Evolutionary conservation across 495 filamentous ascomycete species (phyloP), one percentile per base, ranked within the genome.

Genomic region (Penicillium paradoxum): DNA sequence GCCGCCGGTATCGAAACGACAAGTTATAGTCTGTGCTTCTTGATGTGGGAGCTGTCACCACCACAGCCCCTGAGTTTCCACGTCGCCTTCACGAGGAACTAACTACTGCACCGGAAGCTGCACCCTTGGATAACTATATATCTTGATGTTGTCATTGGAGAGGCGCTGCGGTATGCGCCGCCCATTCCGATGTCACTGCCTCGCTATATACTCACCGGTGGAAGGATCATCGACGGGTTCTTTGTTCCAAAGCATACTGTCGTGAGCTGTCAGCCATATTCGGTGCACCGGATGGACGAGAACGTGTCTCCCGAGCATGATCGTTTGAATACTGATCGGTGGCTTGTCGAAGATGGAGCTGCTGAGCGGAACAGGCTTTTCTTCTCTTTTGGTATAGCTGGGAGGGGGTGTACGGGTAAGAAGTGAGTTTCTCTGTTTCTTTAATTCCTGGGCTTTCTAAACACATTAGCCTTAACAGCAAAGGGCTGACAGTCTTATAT

Each of bases 1-100:
- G 80, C 75, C 0, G 84, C 84, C 0, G 84, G 84, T 1, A 85
- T 86, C 51, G 84, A 86, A 55, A 87, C 84, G 2, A 86, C 83
- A 0, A 83, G 83, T 27, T 83, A 86, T 58, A 79, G 75, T 0
- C 66, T 86, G 0, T 84, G 81, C 52, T 84, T 86, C 51, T 66
- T 86, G 6, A 81, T 87, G 79, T 83, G 80, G 76, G 77, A 85
- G 60, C 69, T 87, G 1, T 87, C 84, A 0, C 77, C 75, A 42
- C 76, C 80, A 3, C 50, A 69, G 0, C 79, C 77, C 8, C 44
- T 65, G 0, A 39, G 49, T 1, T 68, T 77, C 24, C 83, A 85
- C 49, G 60, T 1, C 61, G 55, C 2, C 65, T 87, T 4, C 68
- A 73, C 17, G 52, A 72, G 4, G 83, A 85, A 57, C 60, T 85